A percentile compares a stretch with the other conserved stretches of the same genome.
phyloP scores from a whole-genome alignment of 257 asterid genomes.

The Ballota nigra region DNA sequence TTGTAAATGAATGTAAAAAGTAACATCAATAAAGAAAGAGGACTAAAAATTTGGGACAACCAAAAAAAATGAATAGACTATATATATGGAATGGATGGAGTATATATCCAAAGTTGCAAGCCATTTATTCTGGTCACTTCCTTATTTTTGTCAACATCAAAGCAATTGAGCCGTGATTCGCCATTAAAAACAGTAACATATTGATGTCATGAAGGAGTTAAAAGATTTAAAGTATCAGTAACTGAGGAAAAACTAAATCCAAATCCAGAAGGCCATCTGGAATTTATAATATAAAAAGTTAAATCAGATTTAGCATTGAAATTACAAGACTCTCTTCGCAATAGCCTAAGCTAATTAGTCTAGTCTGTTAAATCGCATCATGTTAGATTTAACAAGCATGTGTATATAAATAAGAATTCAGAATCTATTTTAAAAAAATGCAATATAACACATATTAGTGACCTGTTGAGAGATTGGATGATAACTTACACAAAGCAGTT shows the following conservation, averaged over 20 bases:
- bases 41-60: neutral
- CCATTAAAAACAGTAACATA: neutral
- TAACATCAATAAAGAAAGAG: neutral
- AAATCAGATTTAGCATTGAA: neutral
- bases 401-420: conserved; percentile 1
- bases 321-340: conserved; percentile 4
- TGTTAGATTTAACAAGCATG: neutral
- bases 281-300: neutral
- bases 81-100: neutral
- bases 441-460: conserved; percentile 3
- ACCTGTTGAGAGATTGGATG: conserved; percentile 14
- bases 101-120: neutral
- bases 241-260: neutral
- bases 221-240: neutral
- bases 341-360: neutral
- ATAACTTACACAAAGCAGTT: conserved; percentile 86
- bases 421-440: neutral
- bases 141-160: neutral
- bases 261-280: neutral
- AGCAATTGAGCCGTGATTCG: neutral
- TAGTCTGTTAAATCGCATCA: neutral
- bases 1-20: neutral
- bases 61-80: neutral
- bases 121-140: neutral
- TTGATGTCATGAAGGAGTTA: neutral